phyloP scores from a whole-genome alignment of 257 asterid genomes.

The Gentiana macrophylla region DNA sequence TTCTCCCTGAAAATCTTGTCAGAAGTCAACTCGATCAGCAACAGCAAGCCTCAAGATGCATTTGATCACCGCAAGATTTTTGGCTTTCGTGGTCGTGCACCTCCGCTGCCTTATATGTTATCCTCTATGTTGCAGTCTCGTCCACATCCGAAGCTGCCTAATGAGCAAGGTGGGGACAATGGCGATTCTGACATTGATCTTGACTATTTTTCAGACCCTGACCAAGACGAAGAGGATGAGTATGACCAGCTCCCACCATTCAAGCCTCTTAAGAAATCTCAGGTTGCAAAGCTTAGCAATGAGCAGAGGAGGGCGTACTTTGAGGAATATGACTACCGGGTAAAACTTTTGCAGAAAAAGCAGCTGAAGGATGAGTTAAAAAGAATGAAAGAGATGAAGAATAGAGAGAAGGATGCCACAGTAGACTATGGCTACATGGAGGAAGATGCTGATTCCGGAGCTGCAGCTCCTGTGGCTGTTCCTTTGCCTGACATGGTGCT shows the following conservation, averaged over 20 bases:
- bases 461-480: slow-evolving; percentile 87
- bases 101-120: slow-evolving; percentile 90
- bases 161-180: slow-evolving; percentile 67
- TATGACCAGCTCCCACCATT: slow-evolving; percentile 98
- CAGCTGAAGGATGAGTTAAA: slow-evolving; percentile 81
- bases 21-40: slow-evolving; percentile 56
- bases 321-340: slow-evolving; percentile 89
- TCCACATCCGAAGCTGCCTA: slow-evolving; percentile 72
- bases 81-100: slow-evolving; percentile 68
- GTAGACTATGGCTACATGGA: slow-evolving; percentile 36
- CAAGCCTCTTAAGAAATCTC: slow-evolving; percentile 71
- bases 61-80: slow-evolving; percentile 71
- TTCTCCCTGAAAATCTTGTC: slow-evolving; percentile 81
- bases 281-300: slow-evolving; percentile 53
- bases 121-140: slow-evolving; percentile 93
- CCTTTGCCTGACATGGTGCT: slow-evolving; percentile 97
- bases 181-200: slow-evolving; percentile 82
- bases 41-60: slow-evolving; percentile 69
- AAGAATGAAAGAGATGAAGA: slow-evolving; percentile 65
- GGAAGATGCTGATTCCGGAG: slow-evolving; percentile 68
- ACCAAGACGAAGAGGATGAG: slow-evolving; percentile 80
- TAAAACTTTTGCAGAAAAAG: slow-evolving; percentile 89
- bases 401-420: slow-evolving; percentile 40
- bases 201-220: slow-evolving; percentile 75
- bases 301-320: slow-evolving; percentile 85